A percentile compares a stretch with the other conserved stretches of the same genome.
Conservation (phyloP, 139 green algal genomes). For the Desmodesmus armatus region DNA sequence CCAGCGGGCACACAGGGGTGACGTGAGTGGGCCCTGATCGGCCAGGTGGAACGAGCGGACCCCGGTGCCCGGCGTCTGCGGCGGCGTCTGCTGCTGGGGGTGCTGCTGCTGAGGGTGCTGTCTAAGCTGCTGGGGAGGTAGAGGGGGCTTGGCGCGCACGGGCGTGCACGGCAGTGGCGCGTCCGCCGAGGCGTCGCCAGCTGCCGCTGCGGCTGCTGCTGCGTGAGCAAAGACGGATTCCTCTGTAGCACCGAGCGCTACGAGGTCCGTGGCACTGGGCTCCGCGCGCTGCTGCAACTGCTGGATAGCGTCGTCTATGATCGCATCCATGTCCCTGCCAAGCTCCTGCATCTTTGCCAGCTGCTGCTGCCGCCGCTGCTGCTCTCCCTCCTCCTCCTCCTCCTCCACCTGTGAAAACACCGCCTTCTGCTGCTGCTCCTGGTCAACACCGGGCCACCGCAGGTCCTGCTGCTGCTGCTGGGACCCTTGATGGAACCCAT, state of each 20-base stretch:
- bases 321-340: not conserved
- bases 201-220: conserved; percentile 7
- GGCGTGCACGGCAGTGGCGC: too few species aligned
- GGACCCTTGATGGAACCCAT: too few species aligned
- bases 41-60: not conserved
- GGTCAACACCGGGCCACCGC: not conserved
- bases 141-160: too few species aligned
- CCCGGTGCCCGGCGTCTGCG: not conserved
- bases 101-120: not conserved
- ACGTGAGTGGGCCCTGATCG: conserved; percentile 6
- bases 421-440: conserved; percentile 7
- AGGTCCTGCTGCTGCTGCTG: conserved; percentile 15
- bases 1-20: not conserved
- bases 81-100: not conserved
- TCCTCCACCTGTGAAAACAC: too few species aligned
- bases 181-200: not conserved
- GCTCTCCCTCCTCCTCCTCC: not conserved
- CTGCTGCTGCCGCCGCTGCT: not conserved
- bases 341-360: not conserved
- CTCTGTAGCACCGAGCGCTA: too few species aligned
- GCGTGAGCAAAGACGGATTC: not conserved
- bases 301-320: not conserved
- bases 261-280: too few species aligned
- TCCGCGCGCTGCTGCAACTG: too few species aligned
- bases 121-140: too few species aligned